Conservation (phyloP, 352 stramenopile species). For the Phytophthora pinifolia region DNA sequence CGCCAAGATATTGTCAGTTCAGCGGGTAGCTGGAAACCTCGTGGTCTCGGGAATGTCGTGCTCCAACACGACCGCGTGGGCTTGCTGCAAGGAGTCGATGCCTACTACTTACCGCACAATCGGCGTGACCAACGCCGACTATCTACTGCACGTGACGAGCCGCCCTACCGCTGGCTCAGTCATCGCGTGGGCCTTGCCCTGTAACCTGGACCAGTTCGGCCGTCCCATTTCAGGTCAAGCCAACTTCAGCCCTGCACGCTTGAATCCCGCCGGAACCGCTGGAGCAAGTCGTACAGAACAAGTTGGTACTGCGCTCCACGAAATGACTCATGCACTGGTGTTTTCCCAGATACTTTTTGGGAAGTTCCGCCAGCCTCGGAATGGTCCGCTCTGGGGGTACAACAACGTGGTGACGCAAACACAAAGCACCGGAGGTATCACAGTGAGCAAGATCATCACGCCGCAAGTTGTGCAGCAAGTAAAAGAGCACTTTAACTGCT, state of each 20-base stretch:
- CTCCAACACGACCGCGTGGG: slow-evolving; percentile 45
- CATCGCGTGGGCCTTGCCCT: slow-evolving; percentile 80
- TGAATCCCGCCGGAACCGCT: slow-evolving; percentile 46
- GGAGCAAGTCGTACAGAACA: slow-evolving; percentile 53
- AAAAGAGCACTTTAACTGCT: slow-evolving; percentile 81
- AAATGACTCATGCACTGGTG: slow-evolving; percentile 83
- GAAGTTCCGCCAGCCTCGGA: slow-evolving; percentile 64
- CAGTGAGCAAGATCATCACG: slow-evolving; percentile 75
- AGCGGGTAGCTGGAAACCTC: slow-evolving; percentile 66
- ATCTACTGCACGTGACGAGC: slow-evolving; percentile 73
- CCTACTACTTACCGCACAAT: slow-evolving; percentile 45
- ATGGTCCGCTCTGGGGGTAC: slow-evolving; percentile 59
- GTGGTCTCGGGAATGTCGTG: slow-evolving; percentile 59
- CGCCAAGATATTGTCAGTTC: slow-evolving; percentile 56
- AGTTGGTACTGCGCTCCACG: slow-evolving; percentile 73
- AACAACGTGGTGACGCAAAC: slow-evolving; percentile 62
- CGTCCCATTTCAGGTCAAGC: slow-evolving; percentile 78
- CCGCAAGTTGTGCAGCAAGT: slow-evolving; percentile 60
- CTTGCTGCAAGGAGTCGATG: slow-evolving; percentile 60
- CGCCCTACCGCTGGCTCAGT: slow-evolving; percentile 67
- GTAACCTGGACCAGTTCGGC: slow-evolving; percentile 78
- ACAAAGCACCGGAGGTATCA: slow-evolving; percentile 43
- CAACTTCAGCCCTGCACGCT: slow-evolving; percentile 69
- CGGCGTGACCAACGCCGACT: slow-evolving; percentile 71
- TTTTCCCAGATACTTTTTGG: slow-evolving; percentile 67